Evolutionary conservation across 2,329 filamentous ascomycete species (phyloP), one percentile per base, ranked within the genome.

Genomic region (Dactylellina parvicollis): DNA sequence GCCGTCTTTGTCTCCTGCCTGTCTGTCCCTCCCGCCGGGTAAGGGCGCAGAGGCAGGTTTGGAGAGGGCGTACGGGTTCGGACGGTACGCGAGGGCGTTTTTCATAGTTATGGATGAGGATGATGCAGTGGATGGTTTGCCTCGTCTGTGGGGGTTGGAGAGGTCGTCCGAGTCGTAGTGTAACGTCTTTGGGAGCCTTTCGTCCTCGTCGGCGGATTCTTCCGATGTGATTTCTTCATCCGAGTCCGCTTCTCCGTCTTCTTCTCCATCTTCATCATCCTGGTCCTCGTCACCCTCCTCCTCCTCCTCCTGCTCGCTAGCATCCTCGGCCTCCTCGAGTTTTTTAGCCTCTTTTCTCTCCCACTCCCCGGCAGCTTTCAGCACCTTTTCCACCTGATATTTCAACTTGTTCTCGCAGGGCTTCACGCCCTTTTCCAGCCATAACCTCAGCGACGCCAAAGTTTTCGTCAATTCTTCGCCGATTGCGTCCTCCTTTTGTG

Each of bases 381-480:
- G 85, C 24, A 97, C 92, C 79, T 96, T 95, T 81, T 98, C 94
- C 78, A 99, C 92, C 80, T 97, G 93, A 81, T 97, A 99, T 76
- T 92, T 94, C 74, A 99, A 82, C 77, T 93, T 91, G 76, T 90
- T 90, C 81, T 99, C 96, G 14, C 98, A 83, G 0, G 95, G 95
- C 14, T 91, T 88, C 2, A 96, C 91, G 76, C 95, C 96, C 79
- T 92, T 92, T 79, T 99, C 96, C 0, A 99, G 84, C 80, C 96
- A 98, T 0, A 97, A 85, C n/a, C 94, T 87, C 57, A 97, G 84
- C 80, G 96, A 92, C 16, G 93, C 88, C n/a, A 99, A 85, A 79
- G 96, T 96, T 76, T 89, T 89, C 1, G 95, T 89, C 0, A 93
- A 89, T 1, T 89, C 85, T 52, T 90, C 86, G 49, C 88, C 84